These are phyloP conservation scores for Trichophyton benhamiae DNA, from an alignment of 2,329 filamentous ascomycete genomes.

Conservation along the genomic window DNA sequence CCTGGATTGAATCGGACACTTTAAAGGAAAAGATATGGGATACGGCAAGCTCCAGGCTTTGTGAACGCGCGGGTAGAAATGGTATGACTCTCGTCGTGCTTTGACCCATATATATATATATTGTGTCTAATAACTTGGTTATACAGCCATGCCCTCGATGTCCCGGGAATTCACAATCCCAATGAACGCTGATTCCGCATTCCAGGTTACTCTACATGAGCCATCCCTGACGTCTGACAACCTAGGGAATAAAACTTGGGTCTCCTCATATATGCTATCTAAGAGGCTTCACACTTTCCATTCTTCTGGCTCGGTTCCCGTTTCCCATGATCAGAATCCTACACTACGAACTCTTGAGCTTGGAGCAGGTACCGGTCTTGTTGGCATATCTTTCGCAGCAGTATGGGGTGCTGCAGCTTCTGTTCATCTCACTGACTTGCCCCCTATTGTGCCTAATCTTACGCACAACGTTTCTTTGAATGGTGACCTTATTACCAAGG, in stretches of 20 bases:
- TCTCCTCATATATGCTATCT: slow-evolving; percentile 74
- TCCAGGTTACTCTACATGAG: slow-evolving; percentile 66
- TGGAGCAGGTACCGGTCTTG: slow-evolving; percentile 80
- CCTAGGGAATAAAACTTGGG: slow-evolving; percentile 91
- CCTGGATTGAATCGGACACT: slow-evolving; percentile 36
- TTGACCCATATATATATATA: neutral
- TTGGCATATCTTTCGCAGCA: slow-evolving; percentile 71
- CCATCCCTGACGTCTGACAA: slow-evolving; percentile 79
- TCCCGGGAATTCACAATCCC: slow-evolving; percentile 50
- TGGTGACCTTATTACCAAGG: slow-evolving; percentile 39
- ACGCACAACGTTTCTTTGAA: slow-evolving; percentile 61
- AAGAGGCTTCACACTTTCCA: slow-evolving; percentile 48
- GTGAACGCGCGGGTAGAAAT: slow-evolving; percentile 71
- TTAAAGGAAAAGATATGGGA: slow-evolving; percentile 49
- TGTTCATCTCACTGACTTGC: slow-evolving; percentile 70
- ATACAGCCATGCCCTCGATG: slow-evolving; percentile 49
- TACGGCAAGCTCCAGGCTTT: slow-evolving; percentile 63
- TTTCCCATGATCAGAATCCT: slow-evolving; percentile 15
- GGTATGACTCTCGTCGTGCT: slow-evolving; percentile 31
- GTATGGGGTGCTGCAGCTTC: slow-evolving; percentile 45
- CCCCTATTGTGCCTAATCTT: slow-evolving; percentile 72
- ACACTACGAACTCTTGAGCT: slow-evolving; percentile 53
- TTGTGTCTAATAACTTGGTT: neutral
- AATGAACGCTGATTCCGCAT: slow-evolving; percentile 28
- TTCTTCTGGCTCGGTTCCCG: slow-evolving; percentile 23